Evolutionary conservation across 164 flowering plant genomes (phyloP).

Genomic region (Magnolia officinalis): DNA sequence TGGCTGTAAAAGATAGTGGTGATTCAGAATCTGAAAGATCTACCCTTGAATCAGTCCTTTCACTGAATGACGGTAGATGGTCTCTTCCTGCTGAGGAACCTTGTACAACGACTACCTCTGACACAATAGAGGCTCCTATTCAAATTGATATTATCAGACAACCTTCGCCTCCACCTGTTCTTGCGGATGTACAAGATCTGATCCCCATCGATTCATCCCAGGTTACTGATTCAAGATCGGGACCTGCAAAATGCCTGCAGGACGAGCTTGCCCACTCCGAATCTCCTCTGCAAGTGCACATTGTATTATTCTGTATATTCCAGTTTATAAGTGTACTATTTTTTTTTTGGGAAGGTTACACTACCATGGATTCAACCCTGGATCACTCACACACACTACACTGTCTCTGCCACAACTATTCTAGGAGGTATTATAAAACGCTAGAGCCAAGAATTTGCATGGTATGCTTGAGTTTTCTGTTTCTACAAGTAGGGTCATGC

Average conservation of each 20-base stretch:
- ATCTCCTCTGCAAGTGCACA: conserved; percentile 72
- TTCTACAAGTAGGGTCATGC: no score
- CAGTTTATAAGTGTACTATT: not conserved
- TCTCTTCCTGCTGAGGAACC: conserved; percentile 38
- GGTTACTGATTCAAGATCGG: conserved; percentile 36
- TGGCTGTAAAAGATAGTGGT: conserved; percentile 22
- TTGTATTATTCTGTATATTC: conserved; percentile 49
- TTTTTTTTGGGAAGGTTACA: no score
- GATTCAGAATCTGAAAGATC: conserved; percentile 29
- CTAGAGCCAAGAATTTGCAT: no score
- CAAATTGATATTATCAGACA: conserved; percentile 54
- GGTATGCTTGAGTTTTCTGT: no score
- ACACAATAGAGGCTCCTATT: conserved; percentile 38
- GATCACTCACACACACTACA: no score
- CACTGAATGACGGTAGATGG: conserved; percentile 30
- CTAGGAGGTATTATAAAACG: no score
- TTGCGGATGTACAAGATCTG: conserved; percentile 87
- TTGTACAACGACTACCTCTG: conserved; percentile 57
- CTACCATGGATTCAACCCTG: no score
- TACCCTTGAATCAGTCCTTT: conserved; percentile 29
- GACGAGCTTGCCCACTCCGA: conserved; percentile 53
- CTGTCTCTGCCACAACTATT: no score
- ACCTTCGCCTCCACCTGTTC: conserved; percentile 94
- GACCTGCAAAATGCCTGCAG: conserved; percentile 31
- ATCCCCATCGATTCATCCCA: conserved; percentile 43